Conservation (phyloP, 2,329 filamentous ascomycete species). For the Dothiorella sarmentorum region DNA sequence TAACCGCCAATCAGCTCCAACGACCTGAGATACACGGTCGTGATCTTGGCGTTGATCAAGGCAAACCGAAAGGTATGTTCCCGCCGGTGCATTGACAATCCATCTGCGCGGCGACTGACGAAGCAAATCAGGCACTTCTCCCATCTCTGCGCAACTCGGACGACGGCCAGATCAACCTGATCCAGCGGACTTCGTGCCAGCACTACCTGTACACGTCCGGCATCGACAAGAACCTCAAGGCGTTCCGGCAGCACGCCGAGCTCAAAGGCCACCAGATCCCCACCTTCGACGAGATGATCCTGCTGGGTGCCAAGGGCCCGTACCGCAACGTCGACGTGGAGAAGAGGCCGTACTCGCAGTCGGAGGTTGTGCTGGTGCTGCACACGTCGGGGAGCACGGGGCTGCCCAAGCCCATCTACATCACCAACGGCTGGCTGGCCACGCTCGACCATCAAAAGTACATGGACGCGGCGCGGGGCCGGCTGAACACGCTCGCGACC, state of each 20-base stretch:
- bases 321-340: background rate
- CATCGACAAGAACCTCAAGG: constrained; percentile 11
- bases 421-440: constrained; percentile 22
- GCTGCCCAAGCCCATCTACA: constrained; percentile 31
- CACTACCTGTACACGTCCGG: constrained; percentile 11
- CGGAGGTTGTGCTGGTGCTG: constrained; percentile 28
- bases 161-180: constrained; percentile 15
- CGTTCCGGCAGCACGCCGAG: background rate
- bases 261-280: constrained; percentile 4
- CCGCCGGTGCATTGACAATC: background rate
- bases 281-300: constrained; percentile 13
- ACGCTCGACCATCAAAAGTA: constrained; percentile 22
- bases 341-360: constrained; percentile 6
- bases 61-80: constrained; percentile 10
- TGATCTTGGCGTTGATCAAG: constrained; percentile 16
- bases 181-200: constrained; percentile 2
- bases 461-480: constrained; percentile 19
- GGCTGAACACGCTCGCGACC: constrained; percentile 17
- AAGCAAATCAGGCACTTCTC: background rate
- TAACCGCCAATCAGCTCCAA: background rate
- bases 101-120: background rate
- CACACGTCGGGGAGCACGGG: constrained; percentile 38
- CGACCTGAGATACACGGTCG: constrained; percentile 12
- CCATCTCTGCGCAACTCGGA: constrained; percentile 17
- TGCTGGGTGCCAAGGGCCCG: background rate